Evolutionary conservation across 129 eudicot species (phyloP).

Genomic region (Solidago caesia): DNA sequence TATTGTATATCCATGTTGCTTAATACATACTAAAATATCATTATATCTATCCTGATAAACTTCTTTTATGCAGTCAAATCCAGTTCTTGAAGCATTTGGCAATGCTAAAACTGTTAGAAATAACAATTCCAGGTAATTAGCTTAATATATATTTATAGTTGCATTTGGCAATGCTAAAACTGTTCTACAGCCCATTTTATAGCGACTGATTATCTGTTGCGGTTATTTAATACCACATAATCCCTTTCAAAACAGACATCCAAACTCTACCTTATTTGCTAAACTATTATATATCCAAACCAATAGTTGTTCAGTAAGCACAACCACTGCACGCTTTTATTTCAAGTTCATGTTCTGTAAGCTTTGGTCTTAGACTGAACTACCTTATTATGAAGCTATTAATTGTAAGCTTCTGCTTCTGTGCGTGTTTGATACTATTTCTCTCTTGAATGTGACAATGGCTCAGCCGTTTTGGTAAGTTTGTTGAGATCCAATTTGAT

Average conservation of each 20-base stretch:
- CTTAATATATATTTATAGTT: conserved; percentile 12
- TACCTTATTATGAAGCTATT: neutral
- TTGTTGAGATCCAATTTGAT: conserved; percentile 98
- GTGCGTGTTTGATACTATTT: neutral
- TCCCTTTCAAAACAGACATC: neutral
- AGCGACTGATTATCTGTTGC: neutral
- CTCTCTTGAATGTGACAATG: conserved; percentile 16
- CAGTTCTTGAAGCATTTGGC: conserved; percentile 99
- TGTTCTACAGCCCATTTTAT: neutral
- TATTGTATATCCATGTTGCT: conserved; percentile 3
- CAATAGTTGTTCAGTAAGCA: neutral
- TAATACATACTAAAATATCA: neutral
- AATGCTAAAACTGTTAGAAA: conserved; percentile 99
- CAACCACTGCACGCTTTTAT: neutral
- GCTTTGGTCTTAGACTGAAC: neutral
- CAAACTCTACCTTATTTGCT: neutral
- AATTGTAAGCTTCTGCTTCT: neutral
- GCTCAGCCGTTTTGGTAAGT: conserved; percentile 95
- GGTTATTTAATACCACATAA: neutral
- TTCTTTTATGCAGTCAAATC: conserved; percentile 79
- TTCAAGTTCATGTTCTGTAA: neutral
- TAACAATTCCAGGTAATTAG: conserved; percentile 86
- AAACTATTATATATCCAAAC: neutral
- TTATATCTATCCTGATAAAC: conserved; percentile 10
- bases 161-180: neutral